Evolutionary conservation across 495 filamentous ascomycete species (phyloP), one percentile per base, ranked within the genome.

Genomic region (Xylaria sp.): DNA sequence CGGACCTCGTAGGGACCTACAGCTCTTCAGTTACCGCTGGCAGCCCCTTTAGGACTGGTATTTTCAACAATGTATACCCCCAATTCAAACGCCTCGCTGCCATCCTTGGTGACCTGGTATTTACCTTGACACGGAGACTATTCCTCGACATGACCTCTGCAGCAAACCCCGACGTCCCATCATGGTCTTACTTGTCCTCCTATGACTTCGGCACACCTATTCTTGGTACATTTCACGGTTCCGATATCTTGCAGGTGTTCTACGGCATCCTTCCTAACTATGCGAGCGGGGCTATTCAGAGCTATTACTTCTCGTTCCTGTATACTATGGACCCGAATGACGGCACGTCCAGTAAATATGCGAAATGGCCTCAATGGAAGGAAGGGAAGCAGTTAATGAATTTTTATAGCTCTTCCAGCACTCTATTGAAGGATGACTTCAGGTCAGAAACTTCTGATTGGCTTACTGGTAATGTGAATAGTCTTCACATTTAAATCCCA

Each of bases 1-100:
- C 80, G 24, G 80, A 73, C 26, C 81, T 92, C 7, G 87, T 93
- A 12, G 80, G 76, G 33, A 84, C 83, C 0, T 93, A 93, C 76
- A 80, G 83, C 14, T 67, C 83, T n/a, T 81, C 77, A 44, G 69
- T 84, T 19, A 75, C 80, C 15, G 80, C 84, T 44, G 91, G 90
- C 35, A 89, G 86, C 0, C 92, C 92, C 6, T 93, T 92, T 82
- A 81, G 87, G 58, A 92, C 90, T 0, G 85, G 90, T 17, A 68
- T 83, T 11, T 48, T 87, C 4, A 90, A 93, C 78, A 88, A 89
- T 72, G 80, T 87, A 75, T 93, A 93, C 72, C 91, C 92, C 0
- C 85, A 91, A 74, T 93, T 88, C 84, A 95, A 94, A 78, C 90
- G 91, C 3, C 82, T 93, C 0, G 89, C 92, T 1, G 91, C 92